A percentile compares a stretch with the other conserved stretches of the same genome.
These are phyloP conservation scores for Tuber indicum DNA, from an alignment of 495 filamentous ascomycete genomes.

Conservation along the genomic window DNA sequence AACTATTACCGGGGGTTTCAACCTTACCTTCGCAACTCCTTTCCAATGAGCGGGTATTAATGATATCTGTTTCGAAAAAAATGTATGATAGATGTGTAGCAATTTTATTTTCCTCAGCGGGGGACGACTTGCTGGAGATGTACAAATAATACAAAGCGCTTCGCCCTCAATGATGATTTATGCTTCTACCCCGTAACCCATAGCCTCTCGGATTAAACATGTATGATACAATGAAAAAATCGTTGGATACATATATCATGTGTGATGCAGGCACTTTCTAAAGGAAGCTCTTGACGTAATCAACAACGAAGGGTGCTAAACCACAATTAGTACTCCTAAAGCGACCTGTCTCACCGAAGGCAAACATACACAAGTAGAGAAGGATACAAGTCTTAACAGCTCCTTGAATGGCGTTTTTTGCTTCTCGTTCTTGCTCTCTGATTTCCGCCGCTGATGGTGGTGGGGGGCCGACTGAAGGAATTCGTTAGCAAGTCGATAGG, in stretches of 20 bases:
- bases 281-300: constrained; percentile 67
- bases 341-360: not conserved
- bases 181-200: not conserved
- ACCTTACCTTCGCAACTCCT: not conserved
- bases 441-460: constrained; percentile 51
- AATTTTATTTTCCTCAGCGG: constrained; percentile 10
- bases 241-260: not conserved
- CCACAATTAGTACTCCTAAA: constrained; percentile 16
- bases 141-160: not conserved
- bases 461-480: constrained; percentile 46
- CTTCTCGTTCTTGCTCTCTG: constrained; percentile 62
- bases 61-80: not conserved
- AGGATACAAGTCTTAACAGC: constrained; percentile 57
- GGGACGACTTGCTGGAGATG: constrained; percentile 1
- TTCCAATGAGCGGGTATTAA: not conserved
- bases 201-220: not conserved
- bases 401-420: constrained; percentile 58
- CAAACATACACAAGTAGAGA: constrained; percentile 70
- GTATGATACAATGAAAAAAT: not conserved
- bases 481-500: constrained; percentile 21
- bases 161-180: not conserved
- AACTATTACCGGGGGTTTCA: not conserved
- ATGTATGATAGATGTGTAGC: not conserved
- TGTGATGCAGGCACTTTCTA: constrained; percentile 45
- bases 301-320: constrained; percentile 73